Evolutionary conservation across 2,329 filamentous ascomycete genomes (phyloP), one percentile per base, ranked within the genome.

Genomic region (Septoria linicola): DNA sequence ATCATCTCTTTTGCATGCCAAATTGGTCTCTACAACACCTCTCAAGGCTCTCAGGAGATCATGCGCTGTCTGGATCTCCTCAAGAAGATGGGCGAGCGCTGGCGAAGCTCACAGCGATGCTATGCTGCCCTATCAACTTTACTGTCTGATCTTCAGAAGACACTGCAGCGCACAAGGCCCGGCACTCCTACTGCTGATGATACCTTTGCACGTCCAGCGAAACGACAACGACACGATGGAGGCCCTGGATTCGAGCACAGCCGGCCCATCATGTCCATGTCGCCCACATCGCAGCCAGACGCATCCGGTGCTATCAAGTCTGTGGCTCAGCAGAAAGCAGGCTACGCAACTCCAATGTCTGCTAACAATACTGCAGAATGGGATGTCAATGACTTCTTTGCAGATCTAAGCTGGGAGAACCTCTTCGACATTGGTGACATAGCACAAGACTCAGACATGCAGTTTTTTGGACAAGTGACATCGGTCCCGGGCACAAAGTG

Each of bases 1-100:
- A 64, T 70, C 4, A 54, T 72, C 6, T 67, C 68, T 1, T 70
- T 70, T 50, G 66, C 68, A 5, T 61, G 60, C 30, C 59, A 66
- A n/a, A 55, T 70, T 17, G 59, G 61, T 8, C 49, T 65, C 5
- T 69, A 69, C 21, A 56, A 55, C 31, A 58, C 58, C 19, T 47
- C 35, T 3, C 58, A 62, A 49, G 60, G 58, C 37, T 60, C 58
- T 21, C 55, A 58, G 19, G 58, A 59, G 41, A 60, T 58, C 21
- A 30, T 57, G 8, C 58, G 58, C n/a, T 57, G 58, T 32, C 41
- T 60, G 2, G 55, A 56, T 16, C 40, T 60, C 16, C 53, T 60
- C 14, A 52, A 55, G 23, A 48, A 55, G n/a, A 58, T 58, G 55
- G 44, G 49, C 5, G 49, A 51, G 20, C 53, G 53, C 21, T 60